phyloP scores from a whole-genome alignment of 805 yeast species.

The Pichia deserticola region DNA sequence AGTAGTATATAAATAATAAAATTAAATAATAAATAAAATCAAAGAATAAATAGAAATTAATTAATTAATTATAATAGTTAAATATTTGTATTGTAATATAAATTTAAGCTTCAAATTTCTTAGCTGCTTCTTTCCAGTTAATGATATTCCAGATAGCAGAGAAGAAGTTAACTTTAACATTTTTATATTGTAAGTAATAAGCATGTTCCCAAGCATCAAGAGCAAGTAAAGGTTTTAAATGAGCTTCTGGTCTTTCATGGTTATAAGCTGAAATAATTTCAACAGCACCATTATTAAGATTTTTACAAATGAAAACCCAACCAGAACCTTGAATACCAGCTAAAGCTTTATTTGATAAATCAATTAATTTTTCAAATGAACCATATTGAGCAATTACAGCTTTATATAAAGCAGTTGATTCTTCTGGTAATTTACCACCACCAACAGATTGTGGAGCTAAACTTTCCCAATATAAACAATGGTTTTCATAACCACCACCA shows the following conservation, averaged over 20 bases:
- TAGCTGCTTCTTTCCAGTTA: conserved; percentile 88
- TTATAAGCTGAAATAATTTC: conserved; percentile 77
- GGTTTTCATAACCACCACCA: conserved; percentile 89
- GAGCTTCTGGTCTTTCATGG: conserved; percentile 78
- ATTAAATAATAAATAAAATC: too few relatives aligned
- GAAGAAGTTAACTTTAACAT: conserved; percentile 87
- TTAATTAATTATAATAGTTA: too few relatives aligned
- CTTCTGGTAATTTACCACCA: conserved; percentile 64
- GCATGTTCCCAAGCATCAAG: conserved; percentile 98
- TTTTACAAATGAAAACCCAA: conserved; percentile 88
- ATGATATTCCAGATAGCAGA: conserved; percentile 91
- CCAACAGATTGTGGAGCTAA: conserved; percentile 67
- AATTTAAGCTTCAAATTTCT: conserved; percentile 44
- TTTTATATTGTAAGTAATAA: conserved; percentile 87
- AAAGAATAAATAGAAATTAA: neutral
- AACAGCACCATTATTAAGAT: conserved; percentile 63
- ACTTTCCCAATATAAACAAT: conserved; percentile 80
- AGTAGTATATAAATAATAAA: neutral
- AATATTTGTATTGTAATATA: neutral
- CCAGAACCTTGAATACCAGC: conserved; percentile 94
- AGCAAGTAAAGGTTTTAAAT: conserved; percentile 70
- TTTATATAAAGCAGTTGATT: conserved; percentile 49
- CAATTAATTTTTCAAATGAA: conserved; percentile 58
- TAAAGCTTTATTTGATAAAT: conserved; percentile 56
- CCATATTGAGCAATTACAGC: conserved; percentile 64